These are phyloP conservation scores for Clausena lansium DNA, from an alignment of 345 rosid genomes.

Conservation along the genomic window DNA sequence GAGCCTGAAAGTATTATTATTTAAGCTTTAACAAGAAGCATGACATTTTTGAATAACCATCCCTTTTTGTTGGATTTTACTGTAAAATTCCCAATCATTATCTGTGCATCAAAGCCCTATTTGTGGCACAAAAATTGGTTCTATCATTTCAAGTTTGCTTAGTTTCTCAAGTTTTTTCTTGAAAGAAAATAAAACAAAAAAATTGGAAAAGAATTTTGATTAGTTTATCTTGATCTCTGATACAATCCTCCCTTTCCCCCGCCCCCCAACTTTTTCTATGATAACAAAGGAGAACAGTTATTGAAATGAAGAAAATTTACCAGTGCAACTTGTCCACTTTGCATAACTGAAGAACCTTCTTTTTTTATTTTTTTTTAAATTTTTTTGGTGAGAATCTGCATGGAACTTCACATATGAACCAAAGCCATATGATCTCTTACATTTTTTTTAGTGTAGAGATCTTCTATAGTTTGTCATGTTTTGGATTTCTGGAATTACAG, in stretches of 20 bases:
- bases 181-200: too few species aligned
- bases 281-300: neutral
- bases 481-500: slow-evolving; percentile 37
- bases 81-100: neutral
- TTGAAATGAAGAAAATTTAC: neutral
- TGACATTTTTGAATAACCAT: slow-evolving; percentile 8
- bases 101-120: neutral
- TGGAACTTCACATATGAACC: neutral
- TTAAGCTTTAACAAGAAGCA: neutral
- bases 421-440: neutral
- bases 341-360: neutral
- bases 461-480: neutral
- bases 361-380: too few species aligned
- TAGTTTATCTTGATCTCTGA: neutral
- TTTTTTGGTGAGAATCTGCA: neutral
- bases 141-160: neutral
- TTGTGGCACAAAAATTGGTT: neutral
- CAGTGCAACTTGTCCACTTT: neutral
- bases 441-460: neutral
- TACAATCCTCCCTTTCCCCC: neutral
- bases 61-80: neutral
- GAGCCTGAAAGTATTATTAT: neutral
- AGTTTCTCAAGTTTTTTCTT: too few species aligned
- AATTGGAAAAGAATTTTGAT: neutral
- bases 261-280: neutral